phyloP scores from a whole-genome alignment of 306 rosid genomes.

The Cucurbita moschata region DNA sequence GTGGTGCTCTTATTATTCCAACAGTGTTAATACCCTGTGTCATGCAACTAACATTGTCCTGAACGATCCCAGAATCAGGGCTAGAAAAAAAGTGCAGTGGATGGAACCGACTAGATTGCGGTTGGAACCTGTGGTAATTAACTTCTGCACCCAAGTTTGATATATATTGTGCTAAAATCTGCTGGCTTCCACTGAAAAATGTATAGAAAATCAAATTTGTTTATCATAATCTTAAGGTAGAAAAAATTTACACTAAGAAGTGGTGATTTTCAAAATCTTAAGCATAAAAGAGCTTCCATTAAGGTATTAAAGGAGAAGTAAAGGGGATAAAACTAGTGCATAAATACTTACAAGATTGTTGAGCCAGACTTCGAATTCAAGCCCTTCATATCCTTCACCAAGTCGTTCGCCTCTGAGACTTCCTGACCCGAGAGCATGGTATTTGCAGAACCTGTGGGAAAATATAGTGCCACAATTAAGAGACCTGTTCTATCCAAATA shows the following conservation, averaged over 20 bases:
- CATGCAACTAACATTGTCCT: conserved; percentile 49
- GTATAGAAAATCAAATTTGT: background rate
- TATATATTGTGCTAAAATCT: conserved; percentile 54
- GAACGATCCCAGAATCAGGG: conserved; percentile 40
- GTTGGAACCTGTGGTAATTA: conserved; percentile 60
- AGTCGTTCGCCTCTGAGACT: conserved; percentile 43
- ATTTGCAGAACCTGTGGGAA: conserved; percentile 48
- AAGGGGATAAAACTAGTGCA: background rate
- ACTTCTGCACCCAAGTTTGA: conserved; percentile 68
- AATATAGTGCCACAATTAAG: background rate
- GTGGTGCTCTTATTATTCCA: conserved; percentile 90
- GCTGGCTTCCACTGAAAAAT: conserved; percentile 49
- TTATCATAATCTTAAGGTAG: background rate
- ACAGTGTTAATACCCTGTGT: conserved; percentile 48
- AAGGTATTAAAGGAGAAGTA: background rate
- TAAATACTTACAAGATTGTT: conserved; percentile 27
- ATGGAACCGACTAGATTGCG: conserved; percentile 44
- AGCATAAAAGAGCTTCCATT: background rate
- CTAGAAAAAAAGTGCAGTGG: conserved; percentile 68
- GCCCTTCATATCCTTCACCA: conserved; percentile 39
- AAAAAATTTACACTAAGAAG: background rate
- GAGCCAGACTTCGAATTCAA: conserved; percentile 19
- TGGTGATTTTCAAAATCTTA: background rate
- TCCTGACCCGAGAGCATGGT: conserved; percentile 60
- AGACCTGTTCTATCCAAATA: background rate